Base-by-base conservation (phyloP, 306 rosid genomes). In the Quercus aquifolioides region DNA sequence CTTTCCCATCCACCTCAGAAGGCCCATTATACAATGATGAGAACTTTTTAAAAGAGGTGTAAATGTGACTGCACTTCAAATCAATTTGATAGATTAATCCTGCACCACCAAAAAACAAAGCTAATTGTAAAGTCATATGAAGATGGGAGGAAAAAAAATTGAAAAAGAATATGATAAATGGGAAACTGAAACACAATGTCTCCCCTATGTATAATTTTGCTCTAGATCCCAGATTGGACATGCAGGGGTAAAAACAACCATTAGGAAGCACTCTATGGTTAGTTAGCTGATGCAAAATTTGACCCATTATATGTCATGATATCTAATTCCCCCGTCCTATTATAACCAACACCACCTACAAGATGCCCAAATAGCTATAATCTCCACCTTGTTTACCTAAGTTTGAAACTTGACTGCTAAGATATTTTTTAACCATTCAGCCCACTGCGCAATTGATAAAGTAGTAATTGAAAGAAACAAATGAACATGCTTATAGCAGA, bases 11-110 rank as follows among this genome's bases (percentile, higher is more conserved):
- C 51, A 62, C 19, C 71, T 87, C 94, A 73, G 88, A 57, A 64
- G 86, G 59, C 81, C 92, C 91, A 75, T 84, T 79, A 65, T 87
- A 83, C 14, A 76, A 83, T 76, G 88, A 86, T 17, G 86, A 88
- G 43, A 88, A 80, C 69, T 68, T 80, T 60, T 55, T 80, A 0
- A 56, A 81, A 52, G 84, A 78, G 54, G 68, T 79, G 78, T 73
- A 58, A 33, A 76, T 25, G 81, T 76, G 25, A 68, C 85, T 80
- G 64, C 57, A 73, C 76, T 85, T 73, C 73, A 78, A 87, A 68
- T 69, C 82, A 76, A 74, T 84, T 19, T 71, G 84, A 52, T 71
- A 59, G 78, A 78, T 73, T 4, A 83, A 49, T 76, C 89, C 97
- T 89, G 90, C 86, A 88, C 41, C 64, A 31, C 55, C 13, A 68